A percentile compares a stretch with the other conserved stretches of the same genome.
These are phyloP conservation scores for Fusarium pseudocircinatum DNA, from an alignment of 2,329 filamentous ascomycete genomes.

Conservation along the genomic window DNA sequence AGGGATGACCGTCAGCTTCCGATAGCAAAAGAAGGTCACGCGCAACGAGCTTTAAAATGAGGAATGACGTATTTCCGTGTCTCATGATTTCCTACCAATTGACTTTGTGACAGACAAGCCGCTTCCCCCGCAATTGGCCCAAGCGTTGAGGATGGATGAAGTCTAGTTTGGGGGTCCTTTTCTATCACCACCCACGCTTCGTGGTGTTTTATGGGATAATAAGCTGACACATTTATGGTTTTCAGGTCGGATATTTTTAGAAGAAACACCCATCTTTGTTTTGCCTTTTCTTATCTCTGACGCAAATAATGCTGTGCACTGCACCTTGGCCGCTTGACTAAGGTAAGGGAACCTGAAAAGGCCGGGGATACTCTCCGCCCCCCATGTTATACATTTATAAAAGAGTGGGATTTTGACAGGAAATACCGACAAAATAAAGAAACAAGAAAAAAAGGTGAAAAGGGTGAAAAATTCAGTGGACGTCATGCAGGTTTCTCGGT, in stretches of 20 bases:
- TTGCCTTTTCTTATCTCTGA: neutral
- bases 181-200: slow-evolving; percentile 10
- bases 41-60: neutral
- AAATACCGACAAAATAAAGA: slow-evolving; percentile 6
- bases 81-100: slow-evolving; percentile 19
- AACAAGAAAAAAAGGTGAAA: neutral
- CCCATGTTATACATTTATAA: neutral
- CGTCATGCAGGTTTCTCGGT: slow-evolving; percentile 31
- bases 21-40: slow-evolving; percentile 1
- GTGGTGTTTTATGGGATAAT: slow-evolving; percentile 13
- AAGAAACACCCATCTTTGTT: neutral
- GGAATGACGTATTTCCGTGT: slow-evolving; percentile 25
- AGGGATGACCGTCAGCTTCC: slow-evolving; percentile 13
- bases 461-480: neutral
- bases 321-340: neutral
- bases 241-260: neutral
- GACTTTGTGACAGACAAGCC: slow-evolving; percentile 8
- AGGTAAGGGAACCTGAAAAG: neutral
- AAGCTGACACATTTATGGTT: slow-evolving; percentile 7
- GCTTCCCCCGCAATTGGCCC: slow-evolving; percentile 17
- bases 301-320: neutral
- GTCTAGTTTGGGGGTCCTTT: neutral
- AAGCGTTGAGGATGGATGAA: neutral
- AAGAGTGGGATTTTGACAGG: neutral
- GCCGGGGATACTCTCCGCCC: neutral